These are phyloP conservation scores for Fagopyrum esculentum DNA, from an alignment of 148 eudicot species.

Conservation along the genomic window DNA sequence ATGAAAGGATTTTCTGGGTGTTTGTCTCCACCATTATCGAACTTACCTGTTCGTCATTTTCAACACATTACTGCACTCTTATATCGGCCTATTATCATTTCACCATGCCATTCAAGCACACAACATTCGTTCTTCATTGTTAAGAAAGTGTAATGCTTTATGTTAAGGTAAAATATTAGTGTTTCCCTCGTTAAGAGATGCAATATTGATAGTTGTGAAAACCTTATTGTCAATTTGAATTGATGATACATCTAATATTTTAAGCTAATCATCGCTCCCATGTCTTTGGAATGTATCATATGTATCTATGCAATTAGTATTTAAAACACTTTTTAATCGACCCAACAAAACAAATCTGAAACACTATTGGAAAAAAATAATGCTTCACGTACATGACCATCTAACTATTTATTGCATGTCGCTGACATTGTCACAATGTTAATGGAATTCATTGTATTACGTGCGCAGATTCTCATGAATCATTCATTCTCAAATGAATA, in stretches of 20 bases:
- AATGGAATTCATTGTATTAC: neutral
- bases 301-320: neutral
- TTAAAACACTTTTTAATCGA: neutral
- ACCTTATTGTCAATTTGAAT: too few relatives aligned
- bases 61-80: neutral
- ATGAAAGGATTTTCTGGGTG: constrained; percentile 3
- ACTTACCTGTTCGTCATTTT: neutral
- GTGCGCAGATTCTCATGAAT: neutral
- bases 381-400: neutral
- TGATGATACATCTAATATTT: too few relatives aligned
- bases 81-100: neutral
- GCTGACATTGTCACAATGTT: neutral
- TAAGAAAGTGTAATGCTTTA: too few relatives aligned
- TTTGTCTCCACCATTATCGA: neutral
- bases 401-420: too few relatives aligned
- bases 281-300: neutral
- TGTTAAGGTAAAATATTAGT: too few relatives aligned
- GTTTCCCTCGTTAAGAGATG: too few relatives aligned
- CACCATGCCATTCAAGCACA: neutral
- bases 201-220: too few relatives aligned
- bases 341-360: too few relatives aligned
- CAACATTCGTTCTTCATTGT: neutral
- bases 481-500: neutral
- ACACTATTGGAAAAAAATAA: neutral
- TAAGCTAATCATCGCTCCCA: neutral